Evolutionary conservation across 73 alveolate genomes (phyloP), one percentile per base, ranked within the genome.

Genomic region (Tetrahymena borealis): DNA sequence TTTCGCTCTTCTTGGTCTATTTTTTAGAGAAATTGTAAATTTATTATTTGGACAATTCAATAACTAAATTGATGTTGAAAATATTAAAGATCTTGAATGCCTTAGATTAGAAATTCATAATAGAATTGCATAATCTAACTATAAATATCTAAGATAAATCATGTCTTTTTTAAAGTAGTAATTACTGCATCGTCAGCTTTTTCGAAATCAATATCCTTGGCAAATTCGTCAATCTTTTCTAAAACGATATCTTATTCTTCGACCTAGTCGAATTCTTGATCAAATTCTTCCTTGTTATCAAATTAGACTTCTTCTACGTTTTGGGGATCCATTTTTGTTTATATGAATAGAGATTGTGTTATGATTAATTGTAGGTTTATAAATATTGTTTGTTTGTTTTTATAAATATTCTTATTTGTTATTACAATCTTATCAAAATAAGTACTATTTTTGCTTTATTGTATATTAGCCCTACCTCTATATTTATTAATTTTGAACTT

Each of bases 1-100:
- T 97, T 94, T 98, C 99, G 8, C 90, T 79, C 78, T 94, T 94
- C 78, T 91, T 78, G 79, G 36, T 33, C 93, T 93, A 78, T 8
- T 78, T 32, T 11, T 91, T 78, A 3, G 37, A 12, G 33, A 35
- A 0, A 9, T 16, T 42, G 2, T 24, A 32, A 13, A 28, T 91
- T n/a, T n/a, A n/a, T n/a, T n/a, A n/a, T n/a, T n/a, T n/a, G n/a
- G n/a, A n/a, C n/a, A n/a, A n/a, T n/a, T n/a, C n/a, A n/a, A n/a
- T n/a, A n/a, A n/a, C n/a, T n/a, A n/a, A n/a, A n/a, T n/a, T n/a
- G n/a, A n/a, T n/a, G n/a, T n/a, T n/a, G n/a, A n/a, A n/a, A n/a
- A n/a, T n/a, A n/a, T n/a, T n/a, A n/a, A n/a, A n/a, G n/a, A n/a
- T n/a, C n/a, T n/a, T n/a, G n/a, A n/a, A n/a, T n/a, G n/a, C n/a